Conservation (phyloP, 139 green algal species). For the Tetraselmis chui region DNA sequence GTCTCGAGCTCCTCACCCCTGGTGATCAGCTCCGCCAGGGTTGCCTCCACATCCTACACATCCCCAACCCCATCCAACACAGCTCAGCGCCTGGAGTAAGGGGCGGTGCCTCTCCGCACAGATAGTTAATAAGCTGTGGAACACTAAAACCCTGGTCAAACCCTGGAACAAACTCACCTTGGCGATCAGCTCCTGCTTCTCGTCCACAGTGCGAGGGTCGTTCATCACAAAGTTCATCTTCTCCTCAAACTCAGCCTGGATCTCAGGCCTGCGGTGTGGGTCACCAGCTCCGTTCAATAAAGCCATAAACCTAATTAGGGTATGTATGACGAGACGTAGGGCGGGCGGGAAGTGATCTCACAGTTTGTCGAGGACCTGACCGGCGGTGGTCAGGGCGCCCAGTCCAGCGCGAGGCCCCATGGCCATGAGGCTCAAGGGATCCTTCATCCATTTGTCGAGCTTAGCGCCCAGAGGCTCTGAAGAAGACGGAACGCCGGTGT, state of each 20-base stretch:
- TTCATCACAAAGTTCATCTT: not conserved
- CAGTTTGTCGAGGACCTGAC: not conserved
- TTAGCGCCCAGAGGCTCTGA: not conserved
- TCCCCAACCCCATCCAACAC: not conserved
- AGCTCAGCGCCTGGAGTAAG: too few species aligned
- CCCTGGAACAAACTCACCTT: too few species aligned
- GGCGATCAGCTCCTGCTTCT: not conserved
- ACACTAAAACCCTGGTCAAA: too few species aligned
- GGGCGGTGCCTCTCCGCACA: too few species aligned
- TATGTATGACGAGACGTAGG: not conserved
- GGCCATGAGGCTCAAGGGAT: not conserved
- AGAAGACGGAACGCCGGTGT: too few species aligned
- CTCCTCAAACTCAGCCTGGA: not conserved
- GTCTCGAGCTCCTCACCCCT: not conserved
- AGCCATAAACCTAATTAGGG: not conserved
- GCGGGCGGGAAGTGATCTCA: not conserved
- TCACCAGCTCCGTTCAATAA: not conserved
- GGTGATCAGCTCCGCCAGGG: not conserved
- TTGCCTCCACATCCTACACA: not conserved
- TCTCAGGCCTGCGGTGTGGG: not conserved
- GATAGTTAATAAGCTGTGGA: too few species aligned
- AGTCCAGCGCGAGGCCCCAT: not conserved
- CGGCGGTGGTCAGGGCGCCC: not conserved
- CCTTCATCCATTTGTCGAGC: not conserved
- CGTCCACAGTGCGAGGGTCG: not conserved